These are phyloP conservation scores for Candida sonorensis DNA, from an alignment of 805 yeast genomes.

Conservation along the genomic window DNA sequence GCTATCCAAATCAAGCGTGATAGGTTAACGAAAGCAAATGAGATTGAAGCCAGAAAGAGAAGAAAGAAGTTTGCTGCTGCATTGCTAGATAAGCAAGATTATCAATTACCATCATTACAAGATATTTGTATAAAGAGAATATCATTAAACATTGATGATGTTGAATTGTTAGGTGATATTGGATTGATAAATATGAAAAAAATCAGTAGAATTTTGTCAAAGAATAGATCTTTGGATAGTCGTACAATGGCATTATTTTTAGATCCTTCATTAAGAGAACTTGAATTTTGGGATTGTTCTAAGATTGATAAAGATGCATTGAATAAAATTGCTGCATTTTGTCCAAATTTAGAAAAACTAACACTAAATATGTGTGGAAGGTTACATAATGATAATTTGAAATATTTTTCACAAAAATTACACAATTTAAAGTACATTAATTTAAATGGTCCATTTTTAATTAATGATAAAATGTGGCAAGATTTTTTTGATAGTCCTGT, in stretches of 20 bases:
- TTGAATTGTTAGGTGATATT: conserved; percentile 81
- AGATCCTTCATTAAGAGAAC: conserved; percentile 43
- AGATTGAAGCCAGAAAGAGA: conserved; percentile 60
- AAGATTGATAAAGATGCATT: conserved; percentile 60
- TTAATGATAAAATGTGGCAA: conserved; percentile 73
- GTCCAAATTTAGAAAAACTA: conserved; percentile 63
- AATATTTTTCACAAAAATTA: conserved; percentile 56
- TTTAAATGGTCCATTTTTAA: conserved; percentile 88
- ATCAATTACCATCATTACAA: conserved; percentile 64
- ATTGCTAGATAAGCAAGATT: conserved; percentile 63
- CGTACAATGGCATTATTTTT: conserved; percentile 69
- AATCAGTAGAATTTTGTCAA: conserved; percentile 69
- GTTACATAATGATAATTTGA: conserved; percentile 67
- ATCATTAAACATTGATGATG: conserved; percentile 61
- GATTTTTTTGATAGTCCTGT: conserved; percentile 51
- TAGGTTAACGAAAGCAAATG: conserved; percentile 40
- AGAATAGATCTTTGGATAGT: conserved; percentile 73
- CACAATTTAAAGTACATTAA: conserved; percentile 44
- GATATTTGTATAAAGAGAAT: conserved; percentile 71
- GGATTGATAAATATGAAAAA: conserved; percentile 66
- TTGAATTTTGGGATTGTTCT: conserved; percentile 93
- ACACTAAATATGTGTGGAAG: conserved; percentile 91
- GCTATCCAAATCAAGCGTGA: conserved; percentile 36
- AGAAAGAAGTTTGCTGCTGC: conserved; percentile 82
- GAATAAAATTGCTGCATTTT: conserved; percentile 64